Percentiles rank a stretch among this genome's conserved stretches.
phyloP scores from a whole-genome alignment of 208 protist genomes.

The Acanthamoeba comandoni region DNA sequence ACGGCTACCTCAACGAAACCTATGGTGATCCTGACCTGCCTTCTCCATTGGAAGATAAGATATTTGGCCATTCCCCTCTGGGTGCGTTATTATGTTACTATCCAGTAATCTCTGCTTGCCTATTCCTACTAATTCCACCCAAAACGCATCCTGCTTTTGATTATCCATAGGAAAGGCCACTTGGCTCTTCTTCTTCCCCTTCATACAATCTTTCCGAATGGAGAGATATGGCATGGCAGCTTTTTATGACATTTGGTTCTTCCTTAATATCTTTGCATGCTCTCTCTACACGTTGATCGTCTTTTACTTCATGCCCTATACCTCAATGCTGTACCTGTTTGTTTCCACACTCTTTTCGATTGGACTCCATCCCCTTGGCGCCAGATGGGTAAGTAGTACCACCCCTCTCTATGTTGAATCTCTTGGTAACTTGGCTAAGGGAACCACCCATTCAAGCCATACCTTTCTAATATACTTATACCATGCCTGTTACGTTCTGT shows the following conservation, averaged over 20 bases:
- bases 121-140: too few relatives aligned
- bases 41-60: constrained; percentile 45
- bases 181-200: constrained; percentile 75
- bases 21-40: constrained; percentile 77
- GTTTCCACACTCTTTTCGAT: constrained; percentile 89
- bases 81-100: too few relatives aligned
- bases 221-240: constrained; percentile 19
- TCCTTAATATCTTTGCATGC: not conserved
- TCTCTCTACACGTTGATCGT: constrained; percentile 48
- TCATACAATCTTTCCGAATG: constrained; percentile 72
- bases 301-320: constrained; percentile 27
- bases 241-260: constrained; percentile 23
- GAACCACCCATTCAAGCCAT: too few relatives aligned
- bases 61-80: constrained; percentile 55
- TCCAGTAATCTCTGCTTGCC: too few relatives aligned
- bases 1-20: constrained; percentile 77
- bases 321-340: constrained; percentile 13
- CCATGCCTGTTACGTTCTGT: too few relatives aligned
- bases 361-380: constrained; percentile 91
- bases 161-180: too few relatives aligned
- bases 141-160: too few relatives aligned
- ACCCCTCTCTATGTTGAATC: too few relatives aligned
- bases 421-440: too few relatives aligned
- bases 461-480: too few relatives aligned
- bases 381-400: constrained; percentile 94